phyloP scores from a whole-genome alignment of 768 basidiomycete species.

The Pholiota conissans region DNA sequence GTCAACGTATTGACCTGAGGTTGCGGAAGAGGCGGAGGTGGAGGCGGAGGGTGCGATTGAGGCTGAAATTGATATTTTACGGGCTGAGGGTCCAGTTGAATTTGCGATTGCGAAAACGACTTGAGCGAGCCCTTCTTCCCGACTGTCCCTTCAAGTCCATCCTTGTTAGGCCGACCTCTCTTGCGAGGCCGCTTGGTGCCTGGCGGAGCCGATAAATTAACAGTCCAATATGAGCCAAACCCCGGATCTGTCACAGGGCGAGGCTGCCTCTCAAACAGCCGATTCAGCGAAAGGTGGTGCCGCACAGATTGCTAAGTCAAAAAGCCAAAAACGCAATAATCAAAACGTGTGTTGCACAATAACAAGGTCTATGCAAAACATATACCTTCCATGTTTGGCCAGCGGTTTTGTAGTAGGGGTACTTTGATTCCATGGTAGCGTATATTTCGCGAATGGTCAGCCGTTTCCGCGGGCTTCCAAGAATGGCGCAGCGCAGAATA shows the following conservation, averaged over 20 bases:
- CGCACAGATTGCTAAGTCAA: constrained; percentile 76
- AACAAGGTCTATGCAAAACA: constrained; percentile 1
- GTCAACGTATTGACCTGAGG: constrained; percentile 21
- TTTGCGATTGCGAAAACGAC: constrained; percentile 8
- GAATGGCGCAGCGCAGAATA: constrained; percentile 81
- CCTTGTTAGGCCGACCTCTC: constrained; percentile 64
- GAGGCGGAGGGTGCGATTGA: constrained; percentile 25
- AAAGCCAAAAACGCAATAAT: constrained; percentile 9
- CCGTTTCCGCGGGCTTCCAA: constrained; percentile 73
- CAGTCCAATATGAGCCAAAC: constrained; percentile 88
- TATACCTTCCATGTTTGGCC: constrained; percentile 84
- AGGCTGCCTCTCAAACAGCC: constrained; percentile 79
- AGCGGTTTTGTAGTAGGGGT: constrained; percentile 77
- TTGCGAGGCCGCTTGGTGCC: constrained; percentile 86
- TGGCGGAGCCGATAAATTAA: constrained; percentile 82
- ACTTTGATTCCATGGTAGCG: constrained; percentile 84
- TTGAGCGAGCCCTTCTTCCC: constrained; percentile 4
- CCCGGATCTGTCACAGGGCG: constrained; percentile 84
- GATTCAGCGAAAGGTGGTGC: constrained; percentile 81
- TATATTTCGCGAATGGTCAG: constrained; percentile 86
- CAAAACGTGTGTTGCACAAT: not conserved
- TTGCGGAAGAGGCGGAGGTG: constrained; percentile 25
- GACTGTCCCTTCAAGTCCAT: constrained; percentile 22
- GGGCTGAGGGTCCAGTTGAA: constrained; percentile 14
- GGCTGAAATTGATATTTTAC: constrained; percentile 27